Evolutionary conservation across 805 yeast genomes (phyloP), one percentile per base, ranked within the genome.

Genomic region (Torulaspora maleeae): DNA sequence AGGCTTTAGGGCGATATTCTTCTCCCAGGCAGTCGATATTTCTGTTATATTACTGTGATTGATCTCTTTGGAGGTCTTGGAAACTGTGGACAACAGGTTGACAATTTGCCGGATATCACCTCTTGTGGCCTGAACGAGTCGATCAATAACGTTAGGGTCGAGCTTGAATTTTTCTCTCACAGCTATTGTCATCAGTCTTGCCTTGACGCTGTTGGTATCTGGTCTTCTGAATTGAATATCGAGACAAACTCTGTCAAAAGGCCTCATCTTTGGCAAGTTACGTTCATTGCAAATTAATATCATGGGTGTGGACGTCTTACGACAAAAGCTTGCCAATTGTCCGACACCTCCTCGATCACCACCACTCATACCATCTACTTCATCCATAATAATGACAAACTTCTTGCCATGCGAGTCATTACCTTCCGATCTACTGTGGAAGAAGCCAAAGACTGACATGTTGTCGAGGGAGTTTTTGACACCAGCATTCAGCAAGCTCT

Each of bases 331-430:
- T 0, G 97, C 88, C 66, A 93, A 74, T 49, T 89, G 95, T 19
- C 96, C 97, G 22, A 93, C 96, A 51, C 99, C 99, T 50, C 99
- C 99, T 56, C 93, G 83, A 67, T 93, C 99, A 52, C 99, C 99
- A 60, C 95, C 89, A 33, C 96, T 87, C 98, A 93, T 93, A 55
- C 99, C 99, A 65, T 93, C 99, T 25, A 93, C 98, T 70, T 93
- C 99, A 68, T 93, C 99, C 98, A 93, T 89, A 51, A 93, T 84
- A 38, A 93, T 73, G 44, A 89, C 87, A 55, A 91, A 81, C 49
- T 77, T 81, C 42, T 76, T 74, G 38, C 76, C 72, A 53, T 78
- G 76, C 2, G 43, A 50, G 13, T 59, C 60, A 9, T 54, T 54
- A 5, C 44, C 51, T 4, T 49, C 49, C n/a, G 63, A 59, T 8